Evolutionary conservation across 176 grass and related monocot species (phyloP).

Genomic region (Carex kokanica): DNA sequence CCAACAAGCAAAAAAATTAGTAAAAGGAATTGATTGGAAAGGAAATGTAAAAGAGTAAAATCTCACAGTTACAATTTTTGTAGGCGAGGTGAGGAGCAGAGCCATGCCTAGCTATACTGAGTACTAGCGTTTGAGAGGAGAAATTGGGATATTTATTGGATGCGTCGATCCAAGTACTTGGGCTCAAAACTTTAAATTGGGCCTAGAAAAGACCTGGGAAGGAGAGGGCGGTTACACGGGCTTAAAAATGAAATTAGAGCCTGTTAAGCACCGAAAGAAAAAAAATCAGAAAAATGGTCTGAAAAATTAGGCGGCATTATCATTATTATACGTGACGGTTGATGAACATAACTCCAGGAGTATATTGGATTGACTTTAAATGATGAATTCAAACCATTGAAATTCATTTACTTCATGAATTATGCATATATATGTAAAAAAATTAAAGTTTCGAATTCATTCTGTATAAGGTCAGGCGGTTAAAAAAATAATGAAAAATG

Average conservation of each 20-base stretch:
- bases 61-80: conserved; percentile 7
- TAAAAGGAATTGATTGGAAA: neutral
- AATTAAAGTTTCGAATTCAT: too few species aligned
- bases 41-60: neutral
- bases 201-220: neutral
- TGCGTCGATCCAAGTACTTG: neutral
- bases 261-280: too few species aligned
- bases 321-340: too few species aligned
- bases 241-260: neutral
- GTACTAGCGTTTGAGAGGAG: neutral
- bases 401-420: too few species aligned
- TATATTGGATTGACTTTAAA: too few species aligned
- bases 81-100: conserved; percentile 24
- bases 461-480: too few species aligned
- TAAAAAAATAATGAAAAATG: too few species aligned
- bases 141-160: neutral
- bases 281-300: too few species aligned
- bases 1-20: neutral
- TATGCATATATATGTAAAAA: too few species aligned
- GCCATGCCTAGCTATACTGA: conserved; percentile 24
- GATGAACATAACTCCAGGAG: too few species aligned
- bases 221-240: neutral
- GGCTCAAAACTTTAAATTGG: neutral
- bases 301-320: too few species aligned
- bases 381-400: too few species aligned